Conservation (phyloP, 2,329 filamentous ascomycete species). For the Cercospora janseana region DNA sequence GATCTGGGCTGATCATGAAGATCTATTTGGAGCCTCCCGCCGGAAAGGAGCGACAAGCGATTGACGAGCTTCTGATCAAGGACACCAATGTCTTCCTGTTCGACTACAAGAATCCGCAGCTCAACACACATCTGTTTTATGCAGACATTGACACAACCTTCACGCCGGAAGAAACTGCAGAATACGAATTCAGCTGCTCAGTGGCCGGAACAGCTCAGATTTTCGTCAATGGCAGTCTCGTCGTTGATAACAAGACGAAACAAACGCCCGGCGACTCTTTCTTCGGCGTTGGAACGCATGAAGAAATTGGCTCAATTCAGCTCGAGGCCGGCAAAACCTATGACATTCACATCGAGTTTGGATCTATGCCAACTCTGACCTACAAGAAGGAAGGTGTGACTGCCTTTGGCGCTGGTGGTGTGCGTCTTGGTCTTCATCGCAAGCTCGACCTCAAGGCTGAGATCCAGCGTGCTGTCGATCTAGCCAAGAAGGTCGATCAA, state of each 20-base stretch:
- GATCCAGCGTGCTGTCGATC: slow-evolving; percentile 63
- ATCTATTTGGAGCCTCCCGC: slow-evolving; percentile 51
- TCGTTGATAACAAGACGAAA: slow-evolving; percentile 63
- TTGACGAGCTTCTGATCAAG: slow-evolving; percentile 52
- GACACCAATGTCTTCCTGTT: slow-evolving; percentile 46
- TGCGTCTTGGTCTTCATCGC: slow-evolving; percentile 60
- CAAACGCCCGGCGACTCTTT: slow-evolving; percentile 62
- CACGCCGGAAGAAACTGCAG: slow-evolving; percentile 58
- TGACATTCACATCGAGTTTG: slow-evolving; percentile 59
- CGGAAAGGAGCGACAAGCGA: slow-evolving; percentile 44
- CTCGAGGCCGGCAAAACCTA: slow-evolving; percentile 62
- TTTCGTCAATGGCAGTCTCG: slow-evolving; percentile 60
- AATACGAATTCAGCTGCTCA: slow-evolving; percentile 65
- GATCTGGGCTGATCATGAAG: slow-evolving; percentile 31
- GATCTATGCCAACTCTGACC: slow-evolving; percentile 65
- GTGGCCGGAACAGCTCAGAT: slow-evolving; percentile 66
- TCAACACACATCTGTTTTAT: slow-evolving; percentile 42
- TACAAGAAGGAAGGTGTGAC: slow-evolving; percentile 57
- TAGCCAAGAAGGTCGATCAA: slow-evolving; percentile 70
- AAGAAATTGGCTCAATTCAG: slow-evolving; percentile 59
- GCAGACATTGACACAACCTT: slow-evolving; percentile 55
- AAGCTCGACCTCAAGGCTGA: slow-evolving; percentile 60
- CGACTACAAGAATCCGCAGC: slow-evolving; percentile 49
- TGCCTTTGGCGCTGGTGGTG: slow-evolving; percentile 63
- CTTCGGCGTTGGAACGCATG: slow-evolving; percentile 62